phyloP scores from a whole-genome alignment of 371 early-diverging fungal genomes.

The Thermomucor indicae-seudaticae region DNA sequence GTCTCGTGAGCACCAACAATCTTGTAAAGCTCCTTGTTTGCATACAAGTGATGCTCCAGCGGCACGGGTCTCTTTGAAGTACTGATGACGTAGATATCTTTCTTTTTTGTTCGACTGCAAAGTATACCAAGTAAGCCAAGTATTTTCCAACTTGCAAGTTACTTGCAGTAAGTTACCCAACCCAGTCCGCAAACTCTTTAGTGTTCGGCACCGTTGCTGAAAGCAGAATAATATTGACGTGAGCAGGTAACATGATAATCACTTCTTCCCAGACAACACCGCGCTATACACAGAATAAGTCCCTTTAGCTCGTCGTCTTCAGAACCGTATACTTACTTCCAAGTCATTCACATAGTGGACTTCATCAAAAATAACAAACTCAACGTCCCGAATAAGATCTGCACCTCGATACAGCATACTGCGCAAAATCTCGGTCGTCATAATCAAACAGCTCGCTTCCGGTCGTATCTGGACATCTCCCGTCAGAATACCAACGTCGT shows the following conservation, averaged over 20 bases:
- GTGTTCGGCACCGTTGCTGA: conserved; percentile 99
- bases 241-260: conserved; percentile 98
- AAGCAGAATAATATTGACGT: conserved; percentile 90
- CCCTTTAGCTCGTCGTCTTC: not conserved
- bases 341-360: conserved; percentile 99
- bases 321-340: conserved; percentile 50
- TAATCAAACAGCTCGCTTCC: conserved; percentile 94
- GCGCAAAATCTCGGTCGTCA: conserved; percentile 99
- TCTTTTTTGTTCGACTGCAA: conserved; percentile 87
- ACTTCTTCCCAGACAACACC: conserved; percentile 99
- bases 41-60: conserved; percentile 93
- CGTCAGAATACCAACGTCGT: conserved; percentile 97
- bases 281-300: conserved; percentile 46
- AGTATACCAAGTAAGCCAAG: not conserved
- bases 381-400: conserved; percentile 95
- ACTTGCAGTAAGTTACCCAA: conserved; percentile 63
- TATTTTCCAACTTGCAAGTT: not conserved
- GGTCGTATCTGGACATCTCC: conserved; percentile 99
- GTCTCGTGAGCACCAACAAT: conserved; percentile 74
- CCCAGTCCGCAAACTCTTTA: conserved; percentile 99
- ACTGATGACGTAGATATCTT: conserved; percentile 97
- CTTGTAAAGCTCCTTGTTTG: conserved; percentile 76
- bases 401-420: conserved; percentile 98
- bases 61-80: conserved; percentile 97
- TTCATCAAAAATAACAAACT: conserved; percentile 99